phyloP scores from a whole-genome alignment of 805 yeast species.

The Nakazawaea wickerhamii region DNA sequence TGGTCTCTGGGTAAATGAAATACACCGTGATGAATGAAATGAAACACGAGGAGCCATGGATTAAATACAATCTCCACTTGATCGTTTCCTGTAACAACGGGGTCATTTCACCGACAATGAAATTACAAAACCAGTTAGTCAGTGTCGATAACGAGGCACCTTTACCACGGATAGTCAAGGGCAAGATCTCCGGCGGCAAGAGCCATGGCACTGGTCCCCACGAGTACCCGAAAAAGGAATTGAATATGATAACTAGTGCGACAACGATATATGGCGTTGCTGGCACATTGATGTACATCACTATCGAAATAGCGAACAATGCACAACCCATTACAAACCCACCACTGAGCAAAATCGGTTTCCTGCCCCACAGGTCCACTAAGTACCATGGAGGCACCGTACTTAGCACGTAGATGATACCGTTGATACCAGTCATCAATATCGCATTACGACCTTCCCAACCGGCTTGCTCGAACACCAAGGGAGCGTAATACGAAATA shows the following conservation, averaged over 20 bases:
- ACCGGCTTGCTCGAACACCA: conserved; percentile 93
- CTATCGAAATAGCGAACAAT: conserved; percentile 56
- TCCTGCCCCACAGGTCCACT: conserved; percentile 83
- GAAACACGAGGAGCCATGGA: conserved; percentile 64
- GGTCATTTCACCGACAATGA: conserved; percentile 86
- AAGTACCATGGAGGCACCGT: conserved; percentile 85
- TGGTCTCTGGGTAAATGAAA: conserved; percentile 81
- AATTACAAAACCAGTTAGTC: conserved; percentile 85
- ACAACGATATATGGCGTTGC: conserved; percentile 70
- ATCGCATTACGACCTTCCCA: conserved; percentile 88
- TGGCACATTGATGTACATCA: conserved; percentile 42
- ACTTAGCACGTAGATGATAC: conserved; percentile 44
- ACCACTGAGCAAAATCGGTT: conserved; percentile 71
- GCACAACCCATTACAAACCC: conserved; percentile 70
- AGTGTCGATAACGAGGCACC: conserved; percentile 88
- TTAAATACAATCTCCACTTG: conserved; percentile 71
- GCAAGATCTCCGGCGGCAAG: conserved; percentile 77
- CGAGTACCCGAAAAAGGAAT: conserved; percentile 79
- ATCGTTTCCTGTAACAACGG: conserved; percentile 74
- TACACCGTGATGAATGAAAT: conserved; percentile 69
- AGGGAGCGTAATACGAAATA: conserved; percentile 87
- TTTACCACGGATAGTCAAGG: conserved; percentile 74
- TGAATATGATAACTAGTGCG: conserved; percentile 64
- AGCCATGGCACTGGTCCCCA: conserved; percentile 95
- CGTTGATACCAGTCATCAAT: conserved; percentile 83